Evolutionary conservation across 768 basidiomycete genomes (phyloP), one percentile per base, ranked within the genome.

Genomic region (Symmetrospora coprosmae): DNA sequence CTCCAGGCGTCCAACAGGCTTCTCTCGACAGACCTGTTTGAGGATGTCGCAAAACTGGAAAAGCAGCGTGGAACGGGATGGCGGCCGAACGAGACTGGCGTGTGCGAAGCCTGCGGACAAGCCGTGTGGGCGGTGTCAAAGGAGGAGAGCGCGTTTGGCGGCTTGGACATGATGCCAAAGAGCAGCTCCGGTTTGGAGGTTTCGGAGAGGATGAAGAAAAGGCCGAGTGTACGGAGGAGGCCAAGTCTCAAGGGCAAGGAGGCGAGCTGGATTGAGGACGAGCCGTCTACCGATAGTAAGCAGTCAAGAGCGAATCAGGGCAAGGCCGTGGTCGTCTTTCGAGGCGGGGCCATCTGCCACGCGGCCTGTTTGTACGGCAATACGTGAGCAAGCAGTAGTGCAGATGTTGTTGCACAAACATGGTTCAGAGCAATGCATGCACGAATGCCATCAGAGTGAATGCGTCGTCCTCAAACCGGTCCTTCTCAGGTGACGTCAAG

Each of bases 1-100:
- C 75, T 97, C 25, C 73, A 77, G 40, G 89, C 92, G 67, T 85
- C 88, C 23, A 86, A 84, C 64, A 81, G 82, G 62, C 74, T 97
- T 43, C 75, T 90, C 40, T 79, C 85, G 63, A 78, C 84, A 31
- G 92, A 97, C 71, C 73, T 92, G 47, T 90, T 86, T 65, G 80
- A 82, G 56, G 78, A 79, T 0, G 75, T 91, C 45, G 80, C 82
- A 35, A 75, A 81, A 58, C 73, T 81, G 38, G 75, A 66, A 34
- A 48, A 25, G 31, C 61, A 67, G 45, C 56, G 71, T 23, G 55
- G 60, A 13, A 58, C 45, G 4, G 73, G 74, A 1, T 75, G 74
- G 74, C 65, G 69, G n/a, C 66, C 70, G 5, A 55, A 58, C 25
- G 23, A 4, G 11, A 37, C 49, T 16, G 47, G 49, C 23, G 9